Evolutionary conservation across 352 stramenopile genomes (phyloP), one percentile per base, ranked within the genome.

Genomic region (Phytophthora melonis): DNA sequence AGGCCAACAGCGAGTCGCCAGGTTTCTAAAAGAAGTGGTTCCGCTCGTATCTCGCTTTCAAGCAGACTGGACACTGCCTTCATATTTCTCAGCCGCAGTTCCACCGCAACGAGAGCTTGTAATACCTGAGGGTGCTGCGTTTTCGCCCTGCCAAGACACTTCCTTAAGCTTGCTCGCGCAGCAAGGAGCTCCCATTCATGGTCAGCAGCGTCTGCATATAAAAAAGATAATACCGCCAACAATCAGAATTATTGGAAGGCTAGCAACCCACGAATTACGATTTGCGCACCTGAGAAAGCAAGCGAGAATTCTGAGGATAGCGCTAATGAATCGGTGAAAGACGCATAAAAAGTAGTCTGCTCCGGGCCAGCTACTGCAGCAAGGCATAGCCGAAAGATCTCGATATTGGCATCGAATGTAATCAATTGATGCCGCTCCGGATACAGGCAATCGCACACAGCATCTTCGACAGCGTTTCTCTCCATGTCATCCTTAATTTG

Each of bases 151-250:
- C 27, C 14, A 21, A 89, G 64, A 41, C 77, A 80, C 64, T 64
- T 80, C 54, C 62, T 63, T 27, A 90, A 58, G n/a, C 61, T 73
- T 55, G 69, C 65, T 50, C 81, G 80, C 1, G 84, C 78, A 18
- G 81, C 79, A 23, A 84, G 64, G 43, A 80, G 72, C 60, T 90
- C 83, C 81, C 81, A 90, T 30, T 85, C 77, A 32, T 88, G 72
- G 34, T 47, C 61, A 30, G 79, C 83, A 47, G 70, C 55, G n/a
- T 75, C 81, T 90, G 57, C 25, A 49, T 27, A 60, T 57, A 34
- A 36, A 36, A 56, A 9, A 13, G 58, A 49, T 32, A 19, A 53
- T 55, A 18, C 58, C 62, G 55, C 49, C 59, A 36, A n/a, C 19
- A 52, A 21, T 10, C 49, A 27, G n/a, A 54, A 27, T 54, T 10